phyloP scores from a whole-genome alignment of 108 stramenopile genomes.

The Pseudonitzschia multiseries region DNA sequence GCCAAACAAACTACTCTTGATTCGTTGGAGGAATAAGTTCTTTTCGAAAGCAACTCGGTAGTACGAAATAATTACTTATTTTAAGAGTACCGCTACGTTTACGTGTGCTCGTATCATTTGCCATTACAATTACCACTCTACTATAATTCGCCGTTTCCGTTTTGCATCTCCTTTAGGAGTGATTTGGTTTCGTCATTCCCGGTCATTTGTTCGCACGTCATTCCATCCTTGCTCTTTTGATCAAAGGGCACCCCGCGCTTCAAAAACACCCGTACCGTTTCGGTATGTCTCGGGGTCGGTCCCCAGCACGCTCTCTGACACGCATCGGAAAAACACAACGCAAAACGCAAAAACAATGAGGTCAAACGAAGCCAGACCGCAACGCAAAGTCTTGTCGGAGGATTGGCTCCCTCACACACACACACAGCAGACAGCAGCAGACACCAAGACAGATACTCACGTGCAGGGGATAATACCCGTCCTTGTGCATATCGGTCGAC shows the following conservation, averaged over 20 bases:
- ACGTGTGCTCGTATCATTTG: no score
- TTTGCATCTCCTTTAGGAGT: not conserved
- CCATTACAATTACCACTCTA: no score
- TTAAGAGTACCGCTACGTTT: no score
- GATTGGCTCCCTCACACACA: not conserved
- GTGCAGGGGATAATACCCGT: constrained; percentile 41
- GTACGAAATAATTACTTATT: no score
- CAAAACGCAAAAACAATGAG: not conserved
- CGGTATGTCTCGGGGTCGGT: constrained; percentile 22
- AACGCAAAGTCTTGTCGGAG: no score
- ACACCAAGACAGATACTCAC: not conserved
- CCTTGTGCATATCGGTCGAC: constrained; percentile 25
- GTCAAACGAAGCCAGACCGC: no score
- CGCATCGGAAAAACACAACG: no score
- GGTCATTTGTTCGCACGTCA: constrained; percentile 37
- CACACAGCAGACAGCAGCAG: not conserved
- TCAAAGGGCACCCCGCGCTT: constrained; percentile 24
- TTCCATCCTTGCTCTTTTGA: constrained; percentile 17
- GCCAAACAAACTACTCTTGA: no score
- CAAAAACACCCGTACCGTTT: constrained; percentile 36
- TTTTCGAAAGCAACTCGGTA: no score
- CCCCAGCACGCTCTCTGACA: constrained; percentile 48
- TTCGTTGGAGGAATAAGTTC: no score
- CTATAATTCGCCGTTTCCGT: no score
- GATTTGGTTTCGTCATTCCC: constrained; percentile 18